Base-by-base conservation (phyloP, 495 filamentous ascomycete species). In the Aspergillus cristatus region DNA sequence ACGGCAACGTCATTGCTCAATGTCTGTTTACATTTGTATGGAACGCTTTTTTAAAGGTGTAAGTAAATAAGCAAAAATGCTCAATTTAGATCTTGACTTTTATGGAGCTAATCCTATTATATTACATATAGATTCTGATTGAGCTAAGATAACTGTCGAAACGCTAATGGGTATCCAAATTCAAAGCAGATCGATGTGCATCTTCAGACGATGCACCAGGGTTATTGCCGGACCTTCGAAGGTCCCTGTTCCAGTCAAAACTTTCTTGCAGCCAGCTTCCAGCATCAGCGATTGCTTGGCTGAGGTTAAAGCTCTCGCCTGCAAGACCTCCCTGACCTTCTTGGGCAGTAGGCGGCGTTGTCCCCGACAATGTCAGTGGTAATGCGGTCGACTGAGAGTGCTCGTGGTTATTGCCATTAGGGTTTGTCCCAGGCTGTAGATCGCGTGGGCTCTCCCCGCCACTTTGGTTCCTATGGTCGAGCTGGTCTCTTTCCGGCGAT, bases 181-280 rank as follows among this genome's bases (percentile, higher is more conserved):
- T 34, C 7, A 43, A 14, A 11, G 36, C 38, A 35, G 47, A 33
- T 13, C 20, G 20, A 3, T 16, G 31, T 4, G 25, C 31, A 0
- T 15, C 38, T 14, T 31, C 14, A 20, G 41, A 43, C 16, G 50
- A 28, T 7, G 47, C 28, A 4, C 29, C 35, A 13, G 28, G 6
- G 28, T 42, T 47, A 29, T 14, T 43, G 7, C 42, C 30, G 31
- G 41, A 45, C 13, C 45, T 38, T 18, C 35, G 38, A 28, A 47
- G 42, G 6, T 65, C 56, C 11, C 50, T 57, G 30, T 54, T 53
- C 14, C 67, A 50, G 32, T 65, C 59, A 25, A 62, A 65, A 43
- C 63, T 65, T 32, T 68, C 55, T 33, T 62, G 60, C 17, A 70
- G 40, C 63, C 63, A 70, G 37, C 58, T 68, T 4, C 66, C 66